Evolutionary conservation across 345 rosid species (phyloP).

Genomic region (Eucalyptus grandis): DNA sequence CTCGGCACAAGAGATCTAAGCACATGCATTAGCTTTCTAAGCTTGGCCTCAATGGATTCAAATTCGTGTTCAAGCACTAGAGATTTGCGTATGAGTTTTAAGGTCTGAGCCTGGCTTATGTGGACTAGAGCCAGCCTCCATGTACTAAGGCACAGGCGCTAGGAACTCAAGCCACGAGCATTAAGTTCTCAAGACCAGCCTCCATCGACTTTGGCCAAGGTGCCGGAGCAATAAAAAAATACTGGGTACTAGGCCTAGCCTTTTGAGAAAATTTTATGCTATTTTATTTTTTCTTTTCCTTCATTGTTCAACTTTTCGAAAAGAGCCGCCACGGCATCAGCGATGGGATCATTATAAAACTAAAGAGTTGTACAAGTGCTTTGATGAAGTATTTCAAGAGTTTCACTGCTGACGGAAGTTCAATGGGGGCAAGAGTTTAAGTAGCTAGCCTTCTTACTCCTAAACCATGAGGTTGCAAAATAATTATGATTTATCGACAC

Average conservation of each 20-base stretch:
- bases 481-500: not conserved
- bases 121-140: rapidly evolving
- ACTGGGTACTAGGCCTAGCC: not conserved
- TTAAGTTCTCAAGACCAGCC: not conserved
- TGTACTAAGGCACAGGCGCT: not conserved
- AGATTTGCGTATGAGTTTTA: too few relatives aligned
- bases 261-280: not conserved
- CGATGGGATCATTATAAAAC: not conserved
- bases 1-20: too few relatives aligned
- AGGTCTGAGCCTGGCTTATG: too few relatives aligned
- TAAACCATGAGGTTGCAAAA: not conserved
- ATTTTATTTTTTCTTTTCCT: not conserved
- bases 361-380: not conserved
- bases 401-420: not conserved
- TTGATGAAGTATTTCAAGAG: not conserved
- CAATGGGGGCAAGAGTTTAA: not conserved
- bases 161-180: not conserved
- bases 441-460: not conserved
- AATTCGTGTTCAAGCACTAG: too few relatives aligned
- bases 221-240: not conserved
- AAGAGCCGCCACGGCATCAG: not conserved
- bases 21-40: too few relatives aligned
- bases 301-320: not conserved
- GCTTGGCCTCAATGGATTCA: too few relatives aligned
- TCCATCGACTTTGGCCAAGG: rapidly evolving